These are phyloP conservation scores for Teratosphaeria gauchensis DNA, from an alignment of 2,329 filamentous ascomycete species.

Conservation along the genomic window DNA sequence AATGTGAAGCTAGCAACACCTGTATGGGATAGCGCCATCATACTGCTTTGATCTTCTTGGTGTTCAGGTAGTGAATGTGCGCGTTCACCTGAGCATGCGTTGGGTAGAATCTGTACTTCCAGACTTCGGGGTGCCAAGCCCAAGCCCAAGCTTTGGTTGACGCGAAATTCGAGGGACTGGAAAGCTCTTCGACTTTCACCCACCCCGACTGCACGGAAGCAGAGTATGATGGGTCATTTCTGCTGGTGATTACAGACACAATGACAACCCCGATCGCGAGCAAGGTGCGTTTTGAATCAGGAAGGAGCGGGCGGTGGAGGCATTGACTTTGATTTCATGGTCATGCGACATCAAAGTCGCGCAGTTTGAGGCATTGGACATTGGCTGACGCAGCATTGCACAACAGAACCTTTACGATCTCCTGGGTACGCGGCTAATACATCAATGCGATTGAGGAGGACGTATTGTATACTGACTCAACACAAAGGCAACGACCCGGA, in stretches of 20 bases:
- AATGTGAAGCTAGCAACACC: background rate
- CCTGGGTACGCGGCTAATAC: slow-evolving; percentile 60
- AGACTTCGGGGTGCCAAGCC: background rate
- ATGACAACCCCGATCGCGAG: slow-evolving; percentile 15
- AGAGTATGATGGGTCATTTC: slow-evolving; percentile 12
- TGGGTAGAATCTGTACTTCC: background rate
- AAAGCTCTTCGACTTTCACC: background rate
- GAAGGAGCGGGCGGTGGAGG: background rate
- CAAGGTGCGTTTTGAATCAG: slow-evolving; percentile 9
- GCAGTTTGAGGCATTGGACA: background rate
- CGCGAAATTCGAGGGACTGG: background rate
- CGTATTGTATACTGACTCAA: slow-evolving; percentile 11
- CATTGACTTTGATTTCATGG: background rate
- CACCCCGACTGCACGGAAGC: background rate
- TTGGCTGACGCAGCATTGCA: slow-evolving; percentile 4
- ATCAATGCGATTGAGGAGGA: background rate
- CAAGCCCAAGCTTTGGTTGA: background rate
- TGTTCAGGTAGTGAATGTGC: background rate
- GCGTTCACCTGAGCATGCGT: background rate
- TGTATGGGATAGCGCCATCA: background rate
- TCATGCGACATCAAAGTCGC: slow-evolving; percentile 1
- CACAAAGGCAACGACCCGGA: slow-evolving; percentile 58
- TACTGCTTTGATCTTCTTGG: background rate
- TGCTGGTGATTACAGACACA: slow-evolving; percentile 11
- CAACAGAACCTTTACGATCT: slow-evolving; percentile 91